phyloP scores from a whole-genome alignment of 345 rosid species.

The Melaleuca alternifolia region DNA sequence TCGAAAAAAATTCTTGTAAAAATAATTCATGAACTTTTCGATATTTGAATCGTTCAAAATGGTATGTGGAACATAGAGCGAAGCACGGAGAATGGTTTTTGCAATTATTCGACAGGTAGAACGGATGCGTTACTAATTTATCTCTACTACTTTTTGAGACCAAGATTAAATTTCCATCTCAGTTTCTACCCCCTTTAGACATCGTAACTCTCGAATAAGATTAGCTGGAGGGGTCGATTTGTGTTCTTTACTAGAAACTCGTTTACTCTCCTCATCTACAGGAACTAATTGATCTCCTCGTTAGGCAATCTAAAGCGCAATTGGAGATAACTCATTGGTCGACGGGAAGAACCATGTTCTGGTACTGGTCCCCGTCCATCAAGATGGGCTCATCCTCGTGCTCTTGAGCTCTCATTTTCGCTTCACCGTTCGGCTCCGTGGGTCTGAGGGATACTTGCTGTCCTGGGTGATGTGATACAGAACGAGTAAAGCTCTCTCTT shows the following conservation, averaged over 20 bases:
- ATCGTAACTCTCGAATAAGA: neutral
- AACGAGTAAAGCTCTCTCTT: neutral
- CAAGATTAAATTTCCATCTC: neutral
- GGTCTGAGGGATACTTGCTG: neutral
- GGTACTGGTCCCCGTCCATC: too few relatives aligned
- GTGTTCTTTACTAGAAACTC: neutral
- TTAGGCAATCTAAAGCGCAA: neutral
- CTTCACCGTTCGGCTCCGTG: neutral
- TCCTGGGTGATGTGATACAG: neutral
- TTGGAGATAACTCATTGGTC: neutral
- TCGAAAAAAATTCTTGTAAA: neutral
- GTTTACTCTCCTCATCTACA: neutral
- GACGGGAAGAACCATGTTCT: neutral
- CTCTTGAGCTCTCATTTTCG: neutral
- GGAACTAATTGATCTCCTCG: neutral
- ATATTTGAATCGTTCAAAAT: neutral
- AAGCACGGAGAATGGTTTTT: neutral
- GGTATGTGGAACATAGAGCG: neutral
- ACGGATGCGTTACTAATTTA: neutral
- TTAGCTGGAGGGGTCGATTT: neutral
- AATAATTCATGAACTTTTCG: neutral
- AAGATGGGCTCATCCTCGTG: neutral
- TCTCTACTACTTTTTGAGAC: neutral
- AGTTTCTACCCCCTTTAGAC: neutral
- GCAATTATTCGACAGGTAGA: neutral